Conservation (phyloP, 148 eudicot genomes). For the Vaccinium corymbosum region DNA sequence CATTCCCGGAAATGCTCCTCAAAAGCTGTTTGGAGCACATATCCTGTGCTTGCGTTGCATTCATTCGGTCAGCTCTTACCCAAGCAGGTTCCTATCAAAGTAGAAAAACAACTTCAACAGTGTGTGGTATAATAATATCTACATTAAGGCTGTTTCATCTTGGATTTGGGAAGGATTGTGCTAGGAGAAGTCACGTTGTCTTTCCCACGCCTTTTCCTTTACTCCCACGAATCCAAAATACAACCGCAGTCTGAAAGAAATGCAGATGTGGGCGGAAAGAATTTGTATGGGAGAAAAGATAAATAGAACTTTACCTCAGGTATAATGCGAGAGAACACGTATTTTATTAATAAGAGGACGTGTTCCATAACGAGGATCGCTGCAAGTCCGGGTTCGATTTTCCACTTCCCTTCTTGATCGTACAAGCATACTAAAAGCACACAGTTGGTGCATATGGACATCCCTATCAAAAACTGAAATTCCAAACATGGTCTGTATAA, state of each 20-base stretch:
- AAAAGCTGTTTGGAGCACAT: slow-evolving; percentile 70
- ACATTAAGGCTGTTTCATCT: not conserved
- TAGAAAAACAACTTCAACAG: not conserved
- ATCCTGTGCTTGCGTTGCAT: slow-evolving; percentile 65
- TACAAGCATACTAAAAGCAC: slow-evolving; percentile 77
- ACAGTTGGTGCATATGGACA: slow-evolving; percentile 89
- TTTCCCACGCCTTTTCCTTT: not conserved
- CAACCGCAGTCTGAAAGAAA: not conserved
- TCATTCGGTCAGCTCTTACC: slow-evolving; percentile 79
- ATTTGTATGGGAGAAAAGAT: not conserved
- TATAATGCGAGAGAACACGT: slow-evolving; percentile 74
- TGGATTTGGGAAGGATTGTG: not conserved
- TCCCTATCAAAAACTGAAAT: slow-evolving; percentile 68
- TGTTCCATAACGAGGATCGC: slow-evolving; percentile 85
- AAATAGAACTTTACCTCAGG: slow-evolving; percentile 59
- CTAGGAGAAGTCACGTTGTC: not conserved
- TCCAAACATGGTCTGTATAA: not conserved
- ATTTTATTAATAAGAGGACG: slow-evolving; percentile 71
- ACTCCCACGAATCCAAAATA: not conserved
- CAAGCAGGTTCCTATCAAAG: slow-evolving; percentile 77
- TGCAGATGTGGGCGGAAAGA: not conserved
- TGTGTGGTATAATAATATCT: not conserved
- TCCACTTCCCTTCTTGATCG: slow-evolving; percentile 86
- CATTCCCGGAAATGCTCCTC: slow-evolving; percentile 57
- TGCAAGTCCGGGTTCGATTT: slow-evolving; percentile 83